phyloP scores from a whole-genome alignment of 495 filamentous ascomycete species.

The Trichocladium uniseriatum region DNA sequence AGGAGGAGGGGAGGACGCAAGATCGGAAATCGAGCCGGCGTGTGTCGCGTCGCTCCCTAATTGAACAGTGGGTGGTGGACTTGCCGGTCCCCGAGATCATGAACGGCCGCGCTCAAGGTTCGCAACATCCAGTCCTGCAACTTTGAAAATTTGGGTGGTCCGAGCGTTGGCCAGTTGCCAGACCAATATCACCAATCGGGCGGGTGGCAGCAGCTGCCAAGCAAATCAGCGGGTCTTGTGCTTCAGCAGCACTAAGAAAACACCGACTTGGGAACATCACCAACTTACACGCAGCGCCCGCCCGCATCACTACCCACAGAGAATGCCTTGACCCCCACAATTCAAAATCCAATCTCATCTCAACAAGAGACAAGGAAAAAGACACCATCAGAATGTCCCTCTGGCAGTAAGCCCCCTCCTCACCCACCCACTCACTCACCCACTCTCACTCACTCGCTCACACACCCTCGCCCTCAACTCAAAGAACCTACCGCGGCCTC shows the following conservation, averaged over 20 bases:
- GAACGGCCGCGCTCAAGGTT: constrained; percentile 6
- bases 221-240: background rate
- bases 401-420: constrained; percentile 13
- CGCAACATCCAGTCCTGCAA: background rate
- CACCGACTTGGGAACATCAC: no score
- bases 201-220: constrained; percentile 1
- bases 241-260: background rate
- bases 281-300: no score
- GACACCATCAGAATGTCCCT: constrained; percentile 16
- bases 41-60: background rate
- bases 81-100: background rate
- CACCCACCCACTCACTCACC: background rate
- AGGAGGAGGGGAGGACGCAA: background rate
- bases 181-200: background rate
- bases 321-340: no score
- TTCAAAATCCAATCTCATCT: background rate
- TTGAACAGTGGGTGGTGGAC: background rate
- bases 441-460: background rate
- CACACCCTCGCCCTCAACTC: background rate
- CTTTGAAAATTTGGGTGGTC: constrained; percentile 27
- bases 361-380: background rate
- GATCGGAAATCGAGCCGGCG: background rate
- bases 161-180: constrained; percentile 13
- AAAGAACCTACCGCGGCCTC: constrained; percentile 31
- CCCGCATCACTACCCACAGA: no score